Conservation (phyloP, 2,329 filamentous ascomycete species). For the Xylaria sp. region DNA sequence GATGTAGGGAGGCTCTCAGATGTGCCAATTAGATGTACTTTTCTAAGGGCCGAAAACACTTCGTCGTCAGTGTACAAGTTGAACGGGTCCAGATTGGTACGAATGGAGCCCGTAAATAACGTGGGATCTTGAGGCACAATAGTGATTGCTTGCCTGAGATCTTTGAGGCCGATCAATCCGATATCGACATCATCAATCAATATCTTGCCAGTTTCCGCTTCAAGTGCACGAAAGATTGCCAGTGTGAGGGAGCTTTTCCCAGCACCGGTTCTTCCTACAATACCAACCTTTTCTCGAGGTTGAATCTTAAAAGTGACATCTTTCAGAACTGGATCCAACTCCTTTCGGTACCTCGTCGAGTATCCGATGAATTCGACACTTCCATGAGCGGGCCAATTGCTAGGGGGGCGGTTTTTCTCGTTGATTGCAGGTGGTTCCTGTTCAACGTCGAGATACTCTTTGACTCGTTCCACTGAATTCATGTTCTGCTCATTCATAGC, state of each 20-base stretch:
- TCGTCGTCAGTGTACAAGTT: constrained; percentile 87
- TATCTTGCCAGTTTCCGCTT: constrained; percentile 90
- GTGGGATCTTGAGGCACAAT: constrained; percentile 98
- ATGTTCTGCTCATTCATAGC: constrained; percentile 98
- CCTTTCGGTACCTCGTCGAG: constrained; percentile 86
- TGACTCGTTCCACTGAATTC: constrained; percentile 98
- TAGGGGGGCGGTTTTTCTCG: constrained; percentile 79
- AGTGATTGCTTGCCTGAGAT: constrained; percentile 91
- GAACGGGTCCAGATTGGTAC: constrained; percentile 94
- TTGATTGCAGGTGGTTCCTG: constrained; percentile 87
- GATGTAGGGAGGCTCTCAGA: constrained; percentile 55
- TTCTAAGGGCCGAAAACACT: constrained; percentile 85
- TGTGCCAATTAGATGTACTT: constrained; percentile 85
- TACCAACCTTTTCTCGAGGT: constrained; percentile 90
- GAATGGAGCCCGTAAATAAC: constrained; percentile 90
- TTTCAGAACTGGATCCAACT: constrained; percentile 87
- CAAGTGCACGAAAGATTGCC: constrained; percentile 91
- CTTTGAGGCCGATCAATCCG: constrained; percentile 87
- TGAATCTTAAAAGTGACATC: constrained; percentile 87
- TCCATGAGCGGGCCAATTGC: constrained; percentile 87
- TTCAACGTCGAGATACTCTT: constrained; percentile 96
- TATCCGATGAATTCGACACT: constrained; percentile 90
- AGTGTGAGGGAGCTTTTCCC: constrained; percentile 96
- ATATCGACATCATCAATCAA: constrained; percentile 93
- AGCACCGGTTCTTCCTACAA: constrained; percentile 93